Conservation (phyloP, 2,329 filamentous ascomycete genomes). For the Cercospora beticola region DNA sequence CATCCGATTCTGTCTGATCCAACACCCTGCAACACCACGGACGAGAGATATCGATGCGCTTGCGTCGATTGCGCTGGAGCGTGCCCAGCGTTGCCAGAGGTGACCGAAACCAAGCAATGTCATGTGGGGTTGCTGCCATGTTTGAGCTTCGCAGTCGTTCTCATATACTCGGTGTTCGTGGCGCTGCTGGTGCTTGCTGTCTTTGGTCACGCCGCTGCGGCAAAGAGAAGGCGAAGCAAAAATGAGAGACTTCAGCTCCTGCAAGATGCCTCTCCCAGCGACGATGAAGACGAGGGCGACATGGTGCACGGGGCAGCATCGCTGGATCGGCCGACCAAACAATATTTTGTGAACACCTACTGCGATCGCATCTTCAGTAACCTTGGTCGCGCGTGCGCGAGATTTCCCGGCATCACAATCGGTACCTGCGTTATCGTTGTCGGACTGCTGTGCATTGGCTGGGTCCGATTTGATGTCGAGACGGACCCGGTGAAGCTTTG, state of each 20-base stretch:
- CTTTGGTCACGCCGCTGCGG: constrained; percentile 73
- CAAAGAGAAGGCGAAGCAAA: constrained; percentile 69
- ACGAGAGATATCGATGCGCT: constrained; percentile 82
- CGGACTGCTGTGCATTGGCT: constrained; percentile 77
- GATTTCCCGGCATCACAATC: constrained; percentile 84
- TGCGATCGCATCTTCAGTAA: constrained; percentile 78
- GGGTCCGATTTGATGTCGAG: constrained; percentile 86
- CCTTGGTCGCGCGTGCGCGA: constrained; percentile 76
- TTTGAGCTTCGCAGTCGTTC: constrained; percentile 85
- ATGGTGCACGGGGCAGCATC: constrained; percentile 73
- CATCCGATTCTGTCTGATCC: constrained; percentile 66
- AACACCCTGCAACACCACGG: constrained; percentile 86
- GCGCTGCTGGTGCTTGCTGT: constrained; percentile 65
- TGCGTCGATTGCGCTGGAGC: constrained; percentile 89
- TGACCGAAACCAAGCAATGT: constrained; percentile 70
- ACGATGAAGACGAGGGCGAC: constrained; percentile 92
- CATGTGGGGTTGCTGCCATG: constrained; percentile 87
- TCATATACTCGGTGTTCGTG: constrained; percentile 77
- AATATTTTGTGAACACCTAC: constrained; percentile 80
- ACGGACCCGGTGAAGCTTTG: constrained; percentile 86
- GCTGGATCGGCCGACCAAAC: constrained; percentile 73
- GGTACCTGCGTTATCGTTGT: constrained; percentile 71
- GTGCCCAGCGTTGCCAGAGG: constrained; percentile 76
- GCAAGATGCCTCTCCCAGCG: constrained; percentile 78
- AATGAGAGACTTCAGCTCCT: constrained; percentile 82